Evolutionary conservation across 169 alveolate genomes (phyloP).

Genomic region (Plasmodium sp.): DNA sequence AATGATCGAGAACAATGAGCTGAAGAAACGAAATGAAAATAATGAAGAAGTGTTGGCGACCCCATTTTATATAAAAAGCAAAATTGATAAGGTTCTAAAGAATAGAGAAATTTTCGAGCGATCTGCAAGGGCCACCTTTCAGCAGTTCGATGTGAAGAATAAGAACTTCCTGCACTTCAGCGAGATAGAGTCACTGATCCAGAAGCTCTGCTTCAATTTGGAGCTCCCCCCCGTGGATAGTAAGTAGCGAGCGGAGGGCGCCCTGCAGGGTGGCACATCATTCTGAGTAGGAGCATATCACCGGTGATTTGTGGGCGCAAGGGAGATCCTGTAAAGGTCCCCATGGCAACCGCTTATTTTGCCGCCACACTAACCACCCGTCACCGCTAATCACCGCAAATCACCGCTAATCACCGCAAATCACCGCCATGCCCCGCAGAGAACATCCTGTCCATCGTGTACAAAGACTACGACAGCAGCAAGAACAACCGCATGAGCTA

Average conservation of each 20-base stretch:
- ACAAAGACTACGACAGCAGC: slow-evolving; percentile 73
- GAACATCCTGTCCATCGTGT: slow-evolving; percentile 55
- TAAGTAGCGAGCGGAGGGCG: not conserved
- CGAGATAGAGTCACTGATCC: slow-evolving; percentile 70
- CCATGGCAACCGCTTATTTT: not conserved
- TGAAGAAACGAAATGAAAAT: slow-evolving; percentile 54
- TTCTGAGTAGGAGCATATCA: not conserved
- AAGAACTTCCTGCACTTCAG: slow-evolving; percentile 66
- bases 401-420: too few relatives aligned
- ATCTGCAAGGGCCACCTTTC: slow-evolving; percentile 73
- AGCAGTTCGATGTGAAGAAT: slow-evolving; percentile 71
- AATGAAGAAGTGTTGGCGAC: slow-evolving; percentile 62
- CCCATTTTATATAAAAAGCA: slow-evolving; percentile 74
- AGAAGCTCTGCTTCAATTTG: slow-evolving; percentile 53
- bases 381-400: too few relatives aligned
- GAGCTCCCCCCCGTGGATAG: slow-evolving; percentile 75
- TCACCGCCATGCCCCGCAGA: not conserved
- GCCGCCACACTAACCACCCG: not conserved
- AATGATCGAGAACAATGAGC: slow-evolving; percentile 68
- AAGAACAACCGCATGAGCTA: slow-evolving; percentile 70
- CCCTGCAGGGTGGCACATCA: not conserved
- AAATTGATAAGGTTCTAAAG: slow-evolving; percentile 68
- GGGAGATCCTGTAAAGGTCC: not conserved
- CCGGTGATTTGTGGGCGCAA: not conserved
- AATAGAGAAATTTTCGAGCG: slow-evolving; percentile 67